These are phyloP conservation scores for Agrocybe praecox DNA, from an alignment of 768 basidiomycete genomes.

Conservation along the genomic window DNA sequence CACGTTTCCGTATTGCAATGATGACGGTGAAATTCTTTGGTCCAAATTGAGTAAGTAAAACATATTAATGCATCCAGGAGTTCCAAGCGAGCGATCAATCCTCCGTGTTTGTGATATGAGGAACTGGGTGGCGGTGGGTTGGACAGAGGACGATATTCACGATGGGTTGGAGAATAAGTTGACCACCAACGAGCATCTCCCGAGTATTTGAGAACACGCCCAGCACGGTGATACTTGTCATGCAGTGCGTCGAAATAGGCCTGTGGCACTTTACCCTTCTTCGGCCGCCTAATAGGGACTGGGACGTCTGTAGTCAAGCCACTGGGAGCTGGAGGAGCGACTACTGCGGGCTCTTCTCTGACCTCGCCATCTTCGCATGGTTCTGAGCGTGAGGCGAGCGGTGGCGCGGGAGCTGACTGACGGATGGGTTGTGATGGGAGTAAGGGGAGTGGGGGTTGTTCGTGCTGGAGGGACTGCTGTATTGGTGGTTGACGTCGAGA, in stretches of 20 bases:
- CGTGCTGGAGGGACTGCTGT: neutral
- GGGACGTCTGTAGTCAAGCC: slow-evolving; percentile 45
- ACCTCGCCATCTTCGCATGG: slow-evolving; percentile 60
- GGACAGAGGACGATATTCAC: slow-evolving; percentile 62
- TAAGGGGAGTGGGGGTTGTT: slow-evolving; percentile 22
- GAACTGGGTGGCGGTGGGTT: slow-evolving; percentile 69
- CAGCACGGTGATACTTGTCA: slow-evolving; percentile 69
- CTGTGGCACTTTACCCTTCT: slow-evolving; percentile 52
- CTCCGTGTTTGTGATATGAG: slow-evolving; percentile 74
- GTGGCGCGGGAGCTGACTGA: slow-evolving; percentile 24
- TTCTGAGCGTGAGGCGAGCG: slow-evolving; percentile 35
- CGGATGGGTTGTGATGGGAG: slow-evolving; percentile 26
- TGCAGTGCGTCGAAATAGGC: slow-evolving; percentile 62
- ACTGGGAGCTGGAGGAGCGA: slow-evolving; percentile 19
- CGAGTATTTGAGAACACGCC: slow-evolving; percentile 81
- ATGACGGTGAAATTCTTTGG: slow-evolving; percentile 62
- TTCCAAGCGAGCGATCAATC: slow-evolving; percentile 77
- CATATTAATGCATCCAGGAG: slow-evolving; percentile 81
- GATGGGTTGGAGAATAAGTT: slow-evolving; percentile 64
- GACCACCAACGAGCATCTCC: slow-evolving; percentile 81
- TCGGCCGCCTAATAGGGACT: slow-evolving; percentile 69
- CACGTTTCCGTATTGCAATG: slow-evolving; percentile 64
- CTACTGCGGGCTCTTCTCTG: slow-evolving; percentile 42
- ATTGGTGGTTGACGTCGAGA: slow-evolving; percentile 25
- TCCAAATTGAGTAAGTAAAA: slow-evolving; percentile 86